Conservation (phyloP, 768 basidiomycete genomes). For the Naganishia kalamii region DNA sequence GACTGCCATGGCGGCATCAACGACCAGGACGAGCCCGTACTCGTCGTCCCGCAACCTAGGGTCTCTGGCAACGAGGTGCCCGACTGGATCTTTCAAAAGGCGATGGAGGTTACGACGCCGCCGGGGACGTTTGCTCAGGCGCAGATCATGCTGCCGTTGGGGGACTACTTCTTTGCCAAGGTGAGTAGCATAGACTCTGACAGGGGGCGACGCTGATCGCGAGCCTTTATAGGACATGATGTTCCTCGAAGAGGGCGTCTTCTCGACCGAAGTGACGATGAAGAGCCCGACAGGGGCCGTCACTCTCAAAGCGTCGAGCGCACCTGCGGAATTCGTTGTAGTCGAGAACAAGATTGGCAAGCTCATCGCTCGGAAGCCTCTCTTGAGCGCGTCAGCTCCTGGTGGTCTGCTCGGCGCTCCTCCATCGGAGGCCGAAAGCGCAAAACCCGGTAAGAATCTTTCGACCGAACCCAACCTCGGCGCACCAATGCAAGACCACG, state of each 20-base stretch:
- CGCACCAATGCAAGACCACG: slow-evolving; percentile 6
- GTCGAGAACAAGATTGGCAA: slow-evolving; percentile 12
- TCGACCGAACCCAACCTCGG: neutral
- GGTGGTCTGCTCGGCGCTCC: too few species aligned
- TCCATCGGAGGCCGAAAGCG: too few species aligned
- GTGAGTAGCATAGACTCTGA: neutral
- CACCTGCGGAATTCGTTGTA: neutral
- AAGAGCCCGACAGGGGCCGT: slow-evolving; percentile 13
- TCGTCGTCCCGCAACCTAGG: neutral
- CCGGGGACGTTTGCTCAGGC: neutral
- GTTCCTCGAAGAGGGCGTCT: neutral
- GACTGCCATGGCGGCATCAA: neutral
- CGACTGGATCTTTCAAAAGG: too few species aligned
- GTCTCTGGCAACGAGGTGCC: neutral
- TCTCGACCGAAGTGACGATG: slow-evolving; percentile 3
- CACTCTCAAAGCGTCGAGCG: neutral
- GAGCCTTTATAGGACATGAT: neutral
- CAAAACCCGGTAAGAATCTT: too few species aligned
- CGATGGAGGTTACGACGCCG: too few species aligned
- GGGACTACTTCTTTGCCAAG: neutral
- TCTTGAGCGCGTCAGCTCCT: neutral
- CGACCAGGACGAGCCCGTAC: neutral
- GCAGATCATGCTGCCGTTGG: neutral
- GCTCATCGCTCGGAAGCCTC: neutral
- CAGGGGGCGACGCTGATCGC: neutral